Percentiles rank a stretch among this genome's conserved stretches.
Conservation (phyloP, 2,329 filamentous ascomycete genomes). For the Fusarium tricinctum region DNA sequence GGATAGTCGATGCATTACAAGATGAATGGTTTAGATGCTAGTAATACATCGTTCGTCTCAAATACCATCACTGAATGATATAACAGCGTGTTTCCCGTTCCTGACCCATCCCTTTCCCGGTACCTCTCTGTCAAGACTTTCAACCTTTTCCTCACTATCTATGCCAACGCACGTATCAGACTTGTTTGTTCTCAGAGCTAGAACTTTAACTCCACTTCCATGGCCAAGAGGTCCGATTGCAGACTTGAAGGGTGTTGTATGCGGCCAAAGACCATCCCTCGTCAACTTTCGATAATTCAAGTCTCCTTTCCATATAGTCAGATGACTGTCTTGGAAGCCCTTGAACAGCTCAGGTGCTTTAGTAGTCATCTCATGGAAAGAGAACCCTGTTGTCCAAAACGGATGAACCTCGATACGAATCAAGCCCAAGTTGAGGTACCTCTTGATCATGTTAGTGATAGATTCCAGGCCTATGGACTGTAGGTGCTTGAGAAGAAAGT, state of each 20-base stretch:
- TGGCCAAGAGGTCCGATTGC: slow-evolving; percentile 7
- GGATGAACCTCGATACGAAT: slow-evolving; percentile 9
- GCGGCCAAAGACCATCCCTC: slow-evolving; percentile 12
- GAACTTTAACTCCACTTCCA: slow-evolving; percentile 4
- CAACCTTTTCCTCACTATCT: slow-evolving; percentile 1
- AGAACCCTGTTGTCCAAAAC: slow-evolving; percentile 13
- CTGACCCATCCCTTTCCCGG: slow-evolving; percentile 7
- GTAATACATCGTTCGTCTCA: not conserved
- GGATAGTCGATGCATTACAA: slow-evolving; percentile 13
- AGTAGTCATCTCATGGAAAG: slow-evolving; percentile 8
- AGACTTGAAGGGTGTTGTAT: slow-evolving; percentile 12
- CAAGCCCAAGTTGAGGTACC: not conserved
- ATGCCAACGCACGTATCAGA: slow-evolving; percentile 19
- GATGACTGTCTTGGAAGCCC: not conserved
- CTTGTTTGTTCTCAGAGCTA: slow-evolving; percentile 17
- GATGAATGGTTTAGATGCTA: slow-evolving; percentile 13
- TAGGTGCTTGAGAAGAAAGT: slow-evolving; percentile 2
- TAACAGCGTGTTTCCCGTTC: slow-evolving; percentile 13
- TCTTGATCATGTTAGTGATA: not conserved
- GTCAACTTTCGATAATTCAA: slow-evolving; percentile 24
- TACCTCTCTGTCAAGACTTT: slow-evolving; percentile 1
- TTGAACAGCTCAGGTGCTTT: slow-evolving; percentile 5
- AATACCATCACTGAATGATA: slow-evolving; percentile 16
- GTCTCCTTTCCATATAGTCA: slow-evolving; percentile 23
- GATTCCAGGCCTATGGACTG: not conserved